Conservation (phyloP, 139 green algal species). For the Edaphochlamys debaryana region DNA sequence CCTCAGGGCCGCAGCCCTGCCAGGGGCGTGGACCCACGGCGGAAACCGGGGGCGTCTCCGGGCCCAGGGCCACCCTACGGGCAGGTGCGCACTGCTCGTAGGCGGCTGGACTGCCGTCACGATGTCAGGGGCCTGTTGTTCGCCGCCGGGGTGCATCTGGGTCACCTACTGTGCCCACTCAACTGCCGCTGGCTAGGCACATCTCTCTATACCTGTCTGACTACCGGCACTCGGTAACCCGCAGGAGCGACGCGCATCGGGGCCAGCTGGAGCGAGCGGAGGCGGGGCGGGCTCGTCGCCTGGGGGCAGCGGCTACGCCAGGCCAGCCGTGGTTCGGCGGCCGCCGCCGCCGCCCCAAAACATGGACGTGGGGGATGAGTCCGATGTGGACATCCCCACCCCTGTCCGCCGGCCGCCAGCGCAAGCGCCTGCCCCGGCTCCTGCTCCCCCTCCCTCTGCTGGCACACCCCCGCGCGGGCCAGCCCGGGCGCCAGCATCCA, state of each 20-base stretch:
- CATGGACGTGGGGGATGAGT: conserved; percentile 46
- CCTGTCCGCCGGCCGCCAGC: too few species aligned
- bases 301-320: too few species aligned
- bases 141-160: too few species aligned
- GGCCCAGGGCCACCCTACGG: background rate
- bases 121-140: background rate
- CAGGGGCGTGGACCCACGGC: conserved; percentile 5
- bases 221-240: background rate
- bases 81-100: background rate
- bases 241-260: conserved; percentile 2
- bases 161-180: too few species aligned
- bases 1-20: conserved; percentile 3
- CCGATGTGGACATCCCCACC: conserved; percentile 12
- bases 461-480: too few species aligned
- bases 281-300: too few species aligned
- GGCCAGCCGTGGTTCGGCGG: too few species aligned
- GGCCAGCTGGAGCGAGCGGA: background rate
- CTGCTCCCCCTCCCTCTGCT: background rate
- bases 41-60: background rate
- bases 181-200: too few species aligned
- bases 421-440: background rate
- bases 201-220: background rate
- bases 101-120: background rate
- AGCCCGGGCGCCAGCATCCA: too few species aligned
- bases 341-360: background rate